A percentile compares a stretch with the other conserved stretches of the same genome.
These are phyloP conservation scores for Tirmania nivea DNA, from an alignment of 495 filamentous ascomycete genomes.

Conservation along the genomic window DNA sequence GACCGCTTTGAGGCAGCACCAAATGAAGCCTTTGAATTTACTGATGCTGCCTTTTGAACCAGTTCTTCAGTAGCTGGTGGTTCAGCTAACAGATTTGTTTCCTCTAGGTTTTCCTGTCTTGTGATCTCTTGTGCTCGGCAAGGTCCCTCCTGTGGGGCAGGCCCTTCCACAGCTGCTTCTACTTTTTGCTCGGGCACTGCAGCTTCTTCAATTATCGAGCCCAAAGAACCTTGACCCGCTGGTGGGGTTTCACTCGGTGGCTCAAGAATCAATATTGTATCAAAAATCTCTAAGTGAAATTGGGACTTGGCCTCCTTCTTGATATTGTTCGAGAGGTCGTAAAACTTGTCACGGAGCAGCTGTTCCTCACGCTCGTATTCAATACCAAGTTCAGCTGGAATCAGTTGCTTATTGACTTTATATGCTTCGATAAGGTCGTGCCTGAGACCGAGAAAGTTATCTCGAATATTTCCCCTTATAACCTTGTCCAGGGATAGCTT, in stretches of 20 bases:
- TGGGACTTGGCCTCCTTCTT: neutral
- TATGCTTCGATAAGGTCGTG: neutral
- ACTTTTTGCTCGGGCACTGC: neutral
- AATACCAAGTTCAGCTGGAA: neutral
- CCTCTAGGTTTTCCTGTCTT: too few species aligned
- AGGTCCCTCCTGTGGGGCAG: too few species aligned
- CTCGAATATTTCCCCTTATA: neutral
- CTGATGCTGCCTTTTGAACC: neutral
- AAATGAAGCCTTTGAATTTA: neutral
- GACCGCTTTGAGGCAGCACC: neutral
- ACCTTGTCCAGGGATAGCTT: neutral
- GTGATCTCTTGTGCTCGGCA: too few species aligned
- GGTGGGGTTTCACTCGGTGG: neutral
- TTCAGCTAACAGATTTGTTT: too few species aligned
- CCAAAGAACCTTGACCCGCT: neutral
- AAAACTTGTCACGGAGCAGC: neutral
- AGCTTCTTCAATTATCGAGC: neutral
- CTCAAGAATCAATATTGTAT: neutral
- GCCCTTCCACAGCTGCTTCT: too few species aligned
- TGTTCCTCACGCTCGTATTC: neutral
- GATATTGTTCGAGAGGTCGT: neutral
- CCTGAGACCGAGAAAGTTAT: neutral
- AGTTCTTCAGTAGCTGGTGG: too few species aligned
- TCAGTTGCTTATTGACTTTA: neutral
- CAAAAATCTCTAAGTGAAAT: neutral